Evolutionary conservation across 352 stramenopile genomes (phyloP).

Genomic region (Globisporangium cederbergense): DNA sequence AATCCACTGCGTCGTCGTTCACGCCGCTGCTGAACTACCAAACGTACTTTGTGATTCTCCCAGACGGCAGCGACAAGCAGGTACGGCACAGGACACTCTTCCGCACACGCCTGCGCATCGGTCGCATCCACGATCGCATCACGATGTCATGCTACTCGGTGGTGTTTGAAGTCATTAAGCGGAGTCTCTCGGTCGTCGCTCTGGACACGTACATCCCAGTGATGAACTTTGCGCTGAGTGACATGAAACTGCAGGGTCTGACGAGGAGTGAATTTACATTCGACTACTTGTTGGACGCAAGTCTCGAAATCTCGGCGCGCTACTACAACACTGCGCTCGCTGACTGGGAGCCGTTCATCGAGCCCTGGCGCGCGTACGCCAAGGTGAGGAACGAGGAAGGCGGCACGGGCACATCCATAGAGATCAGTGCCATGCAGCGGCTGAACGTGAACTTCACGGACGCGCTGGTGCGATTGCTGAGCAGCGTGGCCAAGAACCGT

Average conservation of each 20-base stretch:
- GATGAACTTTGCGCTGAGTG: constrained; percentile 84
- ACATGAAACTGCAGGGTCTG: constrained; percentile 75
- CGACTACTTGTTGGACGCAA: constrained; percentile 71
- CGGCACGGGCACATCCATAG: constrained; percentile 55
- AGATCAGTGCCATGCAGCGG: constrained; percentile 80
- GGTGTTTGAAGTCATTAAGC: constrained; percentile 89
- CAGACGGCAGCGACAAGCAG: constrained; percentile 38
- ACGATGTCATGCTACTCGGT: constrained; percentile 70
- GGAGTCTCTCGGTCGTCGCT: constrained; percentile 82
- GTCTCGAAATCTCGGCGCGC: constrained; percentile 72
- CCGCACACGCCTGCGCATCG: constrained; percentile 59
- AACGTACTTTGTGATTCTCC: constrained; percentile 53
- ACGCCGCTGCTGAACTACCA: constrained; percentile 76
- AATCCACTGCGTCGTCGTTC: constrained; percentile 44
- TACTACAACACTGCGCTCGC: constrained; percentile 89
- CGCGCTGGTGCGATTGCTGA: constrained; percentile 74
- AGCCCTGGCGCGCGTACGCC: constrained; percentile 78
- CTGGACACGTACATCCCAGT: constrained; percentile 89
- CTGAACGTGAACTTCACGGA: constrained; percentile 88
- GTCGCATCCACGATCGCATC: constrained; percentile 69
- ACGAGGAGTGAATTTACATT: constrained; percentile 66
- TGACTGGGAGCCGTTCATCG: constrained; percentile 86
- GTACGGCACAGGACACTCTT: constrained; percentile 49
- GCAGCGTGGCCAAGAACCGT: constrained; percentile 73
- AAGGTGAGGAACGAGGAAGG: constrained; percentile 55